Evolutionary conservation across 306 rosid genomes (phyloP), one percentile per base, ranked within the genome.

Genomic region (Quillaja saponaria): DNA sequence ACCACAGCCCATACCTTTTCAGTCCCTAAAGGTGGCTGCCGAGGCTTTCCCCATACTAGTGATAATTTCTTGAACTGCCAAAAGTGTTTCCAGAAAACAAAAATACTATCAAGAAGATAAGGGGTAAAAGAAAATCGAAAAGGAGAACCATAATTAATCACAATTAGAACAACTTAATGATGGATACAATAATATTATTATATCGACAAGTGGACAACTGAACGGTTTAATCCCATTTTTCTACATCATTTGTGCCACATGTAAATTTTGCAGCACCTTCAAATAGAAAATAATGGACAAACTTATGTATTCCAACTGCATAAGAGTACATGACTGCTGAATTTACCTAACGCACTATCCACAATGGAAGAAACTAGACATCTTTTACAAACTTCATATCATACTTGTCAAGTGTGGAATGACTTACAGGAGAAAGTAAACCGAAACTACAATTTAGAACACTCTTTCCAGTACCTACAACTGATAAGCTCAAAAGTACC

Each of bases 11-110:
- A 71, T 76, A 90, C 99, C 95, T 94, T 97, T 68, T 70, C 83
- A 80, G 81, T 69, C 49, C 78, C 89, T 72, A 94, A 79, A 54
- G 99, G 90, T 47, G 88, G 70, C 64, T 81, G 91, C 39, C 99
- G 87, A 11, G 95, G 97, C 68, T 94, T 89, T 66, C 97, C 96
- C 99, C 97, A 94, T 34, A 82, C 90, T 31, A 89, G 71, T 20
- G 91, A 73, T 61, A 78, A 45, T 21, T 83, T 81, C 40, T 89
- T 94, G 68, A 89, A 79, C 99, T 94, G 95, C 66, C 56, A 67
- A 48, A 53, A 55, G 52, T 39, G 44, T 37, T 37, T 57, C 59
- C 67, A 57, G 55, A 34, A 67, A 62, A 57, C 61, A 52, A 67
- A 13, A 41, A 59, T 19, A 33, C 67, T 33, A 44, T 19, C 37